phyloP scores from a whole-genome alignment of 208 protist genomes.

The Wallacemonas sp. region DNA sequence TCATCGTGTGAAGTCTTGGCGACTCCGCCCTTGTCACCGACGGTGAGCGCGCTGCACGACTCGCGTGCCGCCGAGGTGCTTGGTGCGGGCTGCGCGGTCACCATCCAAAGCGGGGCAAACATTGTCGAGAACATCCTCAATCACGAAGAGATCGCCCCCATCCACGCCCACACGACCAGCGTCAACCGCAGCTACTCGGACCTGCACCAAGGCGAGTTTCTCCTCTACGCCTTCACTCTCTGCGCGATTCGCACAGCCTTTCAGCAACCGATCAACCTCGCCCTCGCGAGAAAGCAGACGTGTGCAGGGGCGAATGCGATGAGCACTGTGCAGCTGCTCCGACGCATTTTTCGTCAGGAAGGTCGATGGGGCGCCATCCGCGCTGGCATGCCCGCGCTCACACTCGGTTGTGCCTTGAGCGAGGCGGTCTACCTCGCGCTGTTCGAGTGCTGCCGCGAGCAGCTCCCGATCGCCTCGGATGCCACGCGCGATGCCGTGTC shows the following conservation, averaged over 20 bases:
- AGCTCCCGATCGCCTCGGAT: conserved; percentile 29
- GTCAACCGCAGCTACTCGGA: conserved; percentile 80
- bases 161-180: conserved; percentile 77
- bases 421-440: conserved; percentile 80
- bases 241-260: conserved; percentile 70
- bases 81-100: conserved; percentile 2
- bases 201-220: conserved; percentile 51
- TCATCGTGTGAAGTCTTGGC: not conserved
- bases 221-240: conserved; percentile 57
- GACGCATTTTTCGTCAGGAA: conserved; percentile 44
- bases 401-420: conserved; percentile 69
- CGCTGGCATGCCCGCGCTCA: conserved; percentile 64
- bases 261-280: conserved; percentile 85
- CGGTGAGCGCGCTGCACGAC: not conserved
- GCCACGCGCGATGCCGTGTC: conserved; percentile 53
- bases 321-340: conserved; percentile 43
- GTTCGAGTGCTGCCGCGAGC: conserved; percentile 77
- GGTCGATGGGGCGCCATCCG: conserved; percentile 54
- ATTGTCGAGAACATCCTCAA: conserved; percentile 16
- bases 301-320: conserved; percentile 29
- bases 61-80: conserved; percentile 7
- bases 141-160: conserved; percentile 14
- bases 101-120: conserved; percentile 8
- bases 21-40: not conserved
- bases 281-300: conserved; percentile 80